Evolutionary conservation across 2,329 filamentous ascomycete genomes (phyloP).

Genomic region (Neonectria coccinea): DNA sequence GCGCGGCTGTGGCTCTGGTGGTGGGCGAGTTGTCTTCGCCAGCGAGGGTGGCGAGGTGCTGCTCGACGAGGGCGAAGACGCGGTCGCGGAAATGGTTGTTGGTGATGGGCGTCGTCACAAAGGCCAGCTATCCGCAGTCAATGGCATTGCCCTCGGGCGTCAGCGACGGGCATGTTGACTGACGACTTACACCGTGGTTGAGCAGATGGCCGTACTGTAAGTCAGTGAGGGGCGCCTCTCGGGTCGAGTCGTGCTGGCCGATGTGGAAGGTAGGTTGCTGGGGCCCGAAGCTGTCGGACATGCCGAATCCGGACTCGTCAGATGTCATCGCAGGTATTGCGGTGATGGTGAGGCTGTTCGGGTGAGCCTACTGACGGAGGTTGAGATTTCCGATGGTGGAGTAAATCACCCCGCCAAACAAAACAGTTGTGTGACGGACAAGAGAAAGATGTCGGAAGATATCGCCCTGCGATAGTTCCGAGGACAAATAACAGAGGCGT

Average conservation of each 20-base stretch:
- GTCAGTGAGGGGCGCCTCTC: slow-evolving; percentile 70
- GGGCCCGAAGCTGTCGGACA: slow-evolving; percentile 44
- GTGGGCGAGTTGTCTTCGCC: slow-evolving; percentile 52
- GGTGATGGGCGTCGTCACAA: slow-evolving; percentile 83
- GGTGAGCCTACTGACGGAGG: slow-evolving; percentile 22
- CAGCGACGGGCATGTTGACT: slow-evolving; percentile 20
- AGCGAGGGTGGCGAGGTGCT: slow-evolving; percentile 63
- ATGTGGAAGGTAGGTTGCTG: slow-evolving; percentile 70
- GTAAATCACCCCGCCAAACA: slow-evolving; percentile 46
- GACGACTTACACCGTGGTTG: slow-evolving; percentile 72
- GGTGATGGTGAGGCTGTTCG: slow-evolving; percentile 9
- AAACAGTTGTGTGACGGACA: slow-evolving; percentile 19
- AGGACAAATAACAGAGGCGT: not conserved
- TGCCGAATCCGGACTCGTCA: slow-evolving; percentile 36
- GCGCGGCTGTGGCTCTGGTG: slow-evolving; percentile 58
- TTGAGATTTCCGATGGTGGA: slow-evolving; percentile 46
- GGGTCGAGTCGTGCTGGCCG: slow-evolving; percentile 78
- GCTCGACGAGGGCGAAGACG: slow-evolving; percentile 71
- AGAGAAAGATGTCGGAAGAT: slow-evolving; percentile 1
- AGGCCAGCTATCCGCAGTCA: slow-evolving; percentile 72
- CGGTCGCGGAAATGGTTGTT: slow-evolving; percentile 78
- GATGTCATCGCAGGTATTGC: slow-evolving; percentile 40
- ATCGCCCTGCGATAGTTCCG: slow-evolving; percentile 24
- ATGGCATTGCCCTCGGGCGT: slow-evolving; percentile 22
- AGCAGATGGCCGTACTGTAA: slow-evolving; percentile 75